Conservation (phyloP, 129 eudicot species). For the Flaveria trinervia region DNA sequence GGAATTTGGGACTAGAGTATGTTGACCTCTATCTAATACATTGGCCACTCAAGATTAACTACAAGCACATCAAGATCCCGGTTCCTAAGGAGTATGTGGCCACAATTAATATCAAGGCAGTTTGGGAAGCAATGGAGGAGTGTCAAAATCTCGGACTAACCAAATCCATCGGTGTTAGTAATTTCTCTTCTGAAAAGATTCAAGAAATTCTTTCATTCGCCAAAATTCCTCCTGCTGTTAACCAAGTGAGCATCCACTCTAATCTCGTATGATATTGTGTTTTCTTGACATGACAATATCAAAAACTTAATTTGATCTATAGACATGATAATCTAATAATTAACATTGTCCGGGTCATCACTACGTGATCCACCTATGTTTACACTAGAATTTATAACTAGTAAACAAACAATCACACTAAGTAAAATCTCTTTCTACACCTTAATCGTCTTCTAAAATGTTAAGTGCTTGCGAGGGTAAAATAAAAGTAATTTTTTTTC, state of each 20-base stretch:
- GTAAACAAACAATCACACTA: too few species aligned
- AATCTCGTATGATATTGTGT: not conserved
- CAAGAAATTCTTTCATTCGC: constrained; percentile 48
- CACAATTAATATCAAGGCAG: constrained; percentile 48
- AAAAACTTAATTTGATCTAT: not conserved
- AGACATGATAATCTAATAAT: too few species aligned
- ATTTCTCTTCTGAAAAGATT: constrained; percentile 46
- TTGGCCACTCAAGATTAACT: constrained; percentile 48
- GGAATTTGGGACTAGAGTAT: constrained; percentile 57
- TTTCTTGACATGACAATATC: not conserved
- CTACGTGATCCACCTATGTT: too few species aligned
- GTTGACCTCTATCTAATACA: constrained; percentile 65
- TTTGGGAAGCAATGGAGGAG: constrained; percentile 72
- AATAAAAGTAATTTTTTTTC: too few species aligned
- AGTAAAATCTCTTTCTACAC: too few species aligned
- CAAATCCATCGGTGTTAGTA: constrained; percentile 63
- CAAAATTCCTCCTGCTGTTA: constrained; percentile 58
- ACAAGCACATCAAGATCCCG: constrained; percentile 23
- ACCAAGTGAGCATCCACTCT: constrained; percentile 44
- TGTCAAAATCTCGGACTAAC: constrained; percentile 62
- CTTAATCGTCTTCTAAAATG: too few species aligned
- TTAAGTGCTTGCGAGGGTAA: too few species aligned
- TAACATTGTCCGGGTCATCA: too few species aligned
- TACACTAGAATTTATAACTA: too few species aligned
- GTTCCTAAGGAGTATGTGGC: constrained; percentile 34